Evolutionary conservation across 2,329 filamentous ascomycete genomes (phyloP).

Genomic region (Leptographium flavum): DNA sequence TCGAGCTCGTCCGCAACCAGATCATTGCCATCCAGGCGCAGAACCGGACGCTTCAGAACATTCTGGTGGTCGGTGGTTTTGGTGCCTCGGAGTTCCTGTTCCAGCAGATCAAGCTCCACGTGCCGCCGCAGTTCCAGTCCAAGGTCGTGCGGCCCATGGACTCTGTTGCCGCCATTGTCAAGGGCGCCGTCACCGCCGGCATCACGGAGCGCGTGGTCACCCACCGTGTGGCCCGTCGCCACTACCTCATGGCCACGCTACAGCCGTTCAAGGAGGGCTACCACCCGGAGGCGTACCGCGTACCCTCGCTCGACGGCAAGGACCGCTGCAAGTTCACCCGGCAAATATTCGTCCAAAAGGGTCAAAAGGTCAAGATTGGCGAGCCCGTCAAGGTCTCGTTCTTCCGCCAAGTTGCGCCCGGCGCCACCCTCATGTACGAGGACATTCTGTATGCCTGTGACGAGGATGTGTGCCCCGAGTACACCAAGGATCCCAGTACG

Average conservation of each 20-base stretch:
- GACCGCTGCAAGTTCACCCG: constrained; percentile 97
- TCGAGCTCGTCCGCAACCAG: constrained; percentile 92
- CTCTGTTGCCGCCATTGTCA: constrained; percentile 95
- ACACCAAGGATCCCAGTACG: constrained; percentile 98
- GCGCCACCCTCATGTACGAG: constrained; percentile 97
- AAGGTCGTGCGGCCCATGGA: constrained; percentile 99
- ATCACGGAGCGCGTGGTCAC: constrained; percentile 96
- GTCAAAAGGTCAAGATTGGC: constrained; percentile 96
- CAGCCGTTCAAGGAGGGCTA: constrained; percentile 99
- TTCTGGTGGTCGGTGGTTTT: constrained; percentile 93
- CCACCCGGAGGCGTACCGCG: constrained; percentile 94
- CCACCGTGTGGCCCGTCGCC: constrained; percentile 87
- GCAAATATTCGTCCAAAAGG: constrained; percentile 97
- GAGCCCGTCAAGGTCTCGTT: constrained; percentile 98
- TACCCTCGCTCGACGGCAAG: constrained; percentile 90
- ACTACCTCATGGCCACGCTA: constrained; percentile 97
- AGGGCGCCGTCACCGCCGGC: constrained; percentile 92
- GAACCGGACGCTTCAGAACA: constrained; percentile 86
- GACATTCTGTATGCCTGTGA: constrained; percentile 96
- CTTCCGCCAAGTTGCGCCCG: constrained; percentile 93
- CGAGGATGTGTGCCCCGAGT: constrained; percentile 94
- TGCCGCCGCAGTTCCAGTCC: constrained; percentile 93
- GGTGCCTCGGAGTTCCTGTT: constrained; percentile 98
- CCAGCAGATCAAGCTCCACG: constrained; percentile 97
- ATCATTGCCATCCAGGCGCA: constrained; percentile 98